Percentiles rank a stretch among this genome's conserved stretches.
Conservation (phyloP, 2,329 filamentous ascomycete species). For the Colletotrichum aenigma region DNA sequence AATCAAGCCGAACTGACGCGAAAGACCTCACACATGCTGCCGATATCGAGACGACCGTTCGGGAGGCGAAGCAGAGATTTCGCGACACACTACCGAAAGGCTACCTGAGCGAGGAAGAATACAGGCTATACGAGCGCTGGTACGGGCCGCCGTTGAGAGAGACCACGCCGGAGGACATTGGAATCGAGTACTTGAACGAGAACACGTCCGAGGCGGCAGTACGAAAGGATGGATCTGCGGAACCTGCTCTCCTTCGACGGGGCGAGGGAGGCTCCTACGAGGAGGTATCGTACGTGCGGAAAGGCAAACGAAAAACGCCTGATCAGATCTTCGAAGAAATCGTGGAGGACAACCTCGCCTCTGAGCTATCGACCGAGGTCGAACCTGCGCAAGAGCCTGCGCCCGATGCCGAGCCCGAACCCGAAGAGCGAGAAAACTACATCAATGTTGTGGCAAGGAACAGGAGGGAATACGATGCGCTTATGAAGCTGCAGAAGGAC, state of each 20-base stretch:
- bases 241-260: constrained; percentile 54
- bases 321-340: not conserved
- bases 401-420: constrained; percentile 43
- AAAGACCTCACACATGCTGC: constrained; percentile 11
- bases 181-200: constrained; percentile 37
- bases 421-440: constrained; percentile 44
- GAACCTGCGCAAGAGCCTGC: constrained; percentile 42
- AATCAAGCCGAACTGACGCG: constrained; percentile 15
- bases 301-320: not conserved
- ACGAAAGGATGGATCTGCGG: not conserved
- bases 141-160: constrained; percentile 77
- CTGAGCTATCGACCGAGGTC: constrained; percentile 27
- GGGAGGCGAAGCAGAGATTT: constrained; percentile 75
- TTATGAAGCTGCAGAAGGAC: constrained; percentile 60
- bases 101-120: constrained; percentile 73
- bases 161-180: constrained; percentile 64
- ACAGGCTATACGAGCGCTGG: constrained; percentile 76
- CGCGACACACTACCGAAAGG: constrained; percentile 77
- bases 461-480: constrained; percentile 59
- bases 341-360: not conserved
- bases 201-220: not conserved
- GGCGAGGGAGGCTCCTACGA: constrained; percentile 63
- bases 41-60: constrained; percentile 67
- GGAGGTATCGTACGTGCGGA: constrained; percentile 57
- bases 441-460: constrained; percentile 55